Evolutionary conservation across 73 alveolate species (phyloP), one percentile per base, ranked within the genome.

Genomic region (Urostyla sp.): DNA sequence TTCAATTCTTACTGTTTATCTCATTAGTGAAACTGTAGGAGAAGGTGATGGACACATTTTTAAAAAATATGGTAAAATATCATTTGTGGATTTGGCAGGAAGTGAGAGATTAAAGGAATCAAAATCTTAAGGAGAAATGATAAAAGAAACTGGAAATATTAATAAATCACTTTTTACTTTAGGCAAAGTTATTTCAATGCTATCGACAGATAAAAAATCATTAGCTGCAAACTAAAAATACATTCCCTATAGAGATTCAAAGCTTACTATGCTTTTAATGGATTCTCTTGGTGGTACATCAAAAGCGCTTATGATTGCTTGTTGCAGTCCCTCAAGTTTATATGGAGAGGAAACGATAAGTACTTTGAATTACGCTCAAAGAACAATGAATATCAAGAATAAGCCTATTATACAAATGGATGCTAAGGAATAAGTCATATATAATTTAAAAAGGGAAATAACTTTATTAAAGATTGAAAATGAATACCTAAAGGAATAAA

Each of bases 81-180:
- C 98, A 5, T 97, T 95, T 72, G 99, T 97, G 32, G 99, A 97
- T 87, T 84, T 97, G 63, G 99, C 99, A 13, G 99, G 99, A 0
- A 87, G 98, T 67, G 99, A 97, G 91, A 92, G 99, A 83, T 88
- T 97, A 59, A 96, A 97, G 69, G 99, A 97, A 60, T 88, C 97
- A 0, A 94, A 97, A 75, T 95, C 99, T 10, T 80, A 95, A 49
- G 99, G 99, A 6, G 98, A 90, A 36, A 95, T 95, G 99, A 85
- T 95, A 18, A 96, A 94, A 80, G 99, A 97, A 91, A 97, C 99
- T 18, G 99, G 99, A 50, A 94, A 95, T 79, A 97, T 97, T 44
- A 97, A 97, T 79, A 97, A 92, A 87, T 87, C 98, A 16, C 61
- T 97, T 76, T 97, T 97, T 84, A 97, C 98, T 45, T 75, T 97